Evolutionary conservation across 164 flowering plant genomes (phyloP).

Genomic region (Vitis amurensis): DNA sequence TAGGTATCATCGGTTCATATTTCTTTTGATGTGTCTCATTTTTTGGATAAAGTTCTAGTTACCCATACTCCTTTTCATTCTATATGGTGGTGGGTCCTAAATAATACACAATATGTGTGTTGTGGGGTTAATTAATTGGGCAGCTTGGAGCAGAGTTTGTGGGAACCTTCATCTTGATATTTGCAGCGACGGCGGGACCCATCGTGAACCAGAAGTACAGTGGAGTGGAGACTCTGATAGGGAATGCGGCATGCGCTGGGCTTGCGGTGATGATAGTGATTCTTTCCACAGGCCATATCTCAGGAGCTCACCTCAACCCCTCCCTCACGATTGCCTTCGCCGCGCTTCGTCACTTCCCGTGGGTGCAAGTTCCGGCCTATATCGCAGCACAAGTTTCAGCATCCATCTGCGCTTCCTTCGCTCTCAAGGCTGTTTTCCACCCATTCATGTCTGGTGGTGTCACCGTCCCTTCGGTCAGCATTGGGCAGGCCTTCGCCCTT

Average conservation of each 20-base stretch:
- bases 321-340: constrained; percentile 83
- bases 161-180: constrained; percentile 84
- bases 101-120: no score
- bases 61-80: no score
- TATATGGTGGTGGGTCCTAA: no score
- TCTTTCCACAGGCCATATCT: constrained; percentile 82
- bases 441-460: constrained; percentile 83
- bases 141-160: constrained; percentile 88
- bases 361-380: constrained; percentile 86
- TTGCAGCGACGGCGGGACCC: constrained; percentile 75
- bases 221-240: constrained; percentile 65
- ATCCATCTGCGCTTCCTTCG: constrained; percentile 76
- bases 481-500: constrained; percentile 71
- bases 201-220: constrained; percentile 80
- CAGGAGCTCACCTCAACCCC: constrained; percentile 90
- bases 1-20: no score
- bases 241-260: constrained; percentile 82
- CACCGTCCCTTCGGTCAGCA: constrained; percentile 63
- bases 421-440: constrained; percentile 74
- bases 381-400: constrained; percentile 73
- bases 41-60: no score
- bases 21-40: no score
- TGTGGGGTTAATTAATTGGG: neutral
- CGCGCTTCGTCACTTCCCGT: constrained; percentile 76
- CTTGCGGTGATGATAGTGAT: constrained; percentile 82